Evolutionary conservation across 1,139 yeast genomes (phyloP).

Genomic region (Taphrina betulina): DNA sequence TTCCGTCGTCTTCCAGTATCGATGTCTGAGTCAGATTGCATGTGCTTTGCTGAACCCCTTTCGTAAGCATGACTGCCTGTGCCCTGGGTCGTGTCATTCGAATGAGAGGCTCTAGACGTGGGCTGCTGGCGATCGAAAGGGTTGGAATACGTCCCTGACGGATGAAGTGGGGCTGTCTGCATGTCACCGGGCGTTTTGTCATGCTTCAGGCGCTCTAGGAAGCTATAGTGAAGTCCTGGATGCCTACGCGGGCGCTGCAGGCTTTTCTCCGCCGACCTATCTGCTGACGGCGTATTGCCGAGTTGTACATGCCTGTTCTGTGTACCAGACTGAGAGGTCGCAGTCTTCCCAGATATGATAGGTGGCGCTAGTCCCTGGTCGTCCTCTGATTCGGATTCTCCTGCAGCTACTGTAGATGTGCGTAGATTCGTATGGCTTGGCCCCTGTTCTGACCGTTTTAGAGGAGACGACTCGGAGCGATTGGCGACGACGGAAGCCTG

Average conservation of each 20-base stretch:
- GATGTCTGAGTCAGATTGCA: no score
- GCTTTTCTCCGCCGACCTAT: neutral
- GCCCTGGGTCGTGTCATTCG: neutral
- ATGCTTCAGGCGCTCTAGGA: conserved; percentile 11
- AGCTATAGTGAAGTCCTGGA: conserved; percentile 3
- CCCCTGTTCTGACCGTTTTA: no score
- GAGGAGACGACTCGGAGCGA: no score
- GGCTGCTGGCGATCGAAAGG: conserved; percentile 13
- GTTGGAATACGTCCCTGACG: conserved; percentile 15
- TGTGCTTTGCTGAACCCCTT: neutral
- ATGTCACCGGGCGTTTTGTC: conserved; percentile 27
- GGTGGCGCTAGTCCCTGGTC: no score
- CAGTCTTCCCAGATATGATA: neutral
- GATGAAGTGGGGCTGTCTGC: conserved; percentile 27
- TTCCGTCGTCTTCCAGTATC: neutral
- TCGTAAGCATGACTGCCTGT: neutral
- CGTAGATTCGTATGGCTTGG: no score
- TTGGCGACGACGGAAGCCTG: no score
- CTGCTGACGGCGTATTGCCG: neutral
- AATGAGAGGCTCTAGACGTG: neutral
- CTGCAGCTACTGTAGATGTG: no score
- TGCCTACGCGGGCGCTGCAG: neutral
- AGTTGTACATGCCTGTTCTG: conserved; percentile 4
- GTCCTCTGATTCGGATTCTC: no score
- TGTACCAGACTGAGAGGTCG: neutral